Percentiles rank a stretch among this genome's conserved stretches.
phyloP scores from a whole-genome alignment of 2,329 filamentous ascomycete species.

The Aureobasidium sp. region DNA sequence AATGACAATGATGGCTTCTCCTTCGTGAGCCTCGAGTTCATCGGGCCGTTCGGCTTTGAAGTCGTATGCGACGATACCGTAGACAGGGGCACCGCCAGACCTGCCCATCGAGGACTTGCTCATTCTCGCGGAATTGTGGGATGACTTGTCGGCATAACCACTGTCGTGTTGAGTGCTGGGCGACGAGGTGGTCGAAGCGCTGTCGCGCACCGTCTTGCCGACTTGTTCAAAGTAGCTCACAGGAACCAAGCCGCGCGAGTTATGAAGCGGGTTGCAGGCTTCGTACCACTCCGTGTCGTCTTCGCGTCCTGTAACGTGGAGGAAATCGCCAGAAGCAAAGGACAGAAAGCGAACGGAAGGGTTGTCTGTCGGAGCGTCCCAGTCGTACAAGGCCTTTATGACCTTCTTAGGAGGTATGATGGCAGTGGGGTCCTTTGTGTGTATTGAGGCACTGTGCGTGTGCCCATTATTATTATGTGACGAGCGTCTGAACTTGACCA shows the following conservation, averaged over 20 bases:
- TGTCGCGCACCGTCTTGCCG: conserved; percentile 86
- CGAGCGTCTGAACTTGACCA: conserved; percentile 10
- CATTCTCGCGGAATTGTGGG: conserved; percentile 25
- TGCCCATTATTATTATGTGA: conserved; percentile 7
- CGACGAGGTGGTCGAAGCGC: conserved; percentile 45
- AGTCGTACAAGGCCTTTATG: conserved; percentile 94
- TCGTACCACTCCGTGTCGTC: conserved; percentile 97
- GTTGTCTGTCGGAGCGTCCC: conserved; percentile 56
- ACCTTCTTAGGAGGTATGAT: conserved; percentile 95
- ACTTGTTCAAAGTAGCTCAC: conserved; percentile 90
- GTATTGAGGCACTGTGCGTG: conserved; percentile 53
- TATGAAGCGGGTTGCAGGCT: conserved; percentile 89
- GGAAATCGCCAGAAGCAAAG: conserved; percentile 93
- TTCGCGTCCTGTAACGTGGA: conserved; percentile 94
- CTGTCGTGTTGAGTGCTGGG: conserved; percentile 67
- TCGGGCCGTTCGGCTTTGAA: conserved; percentile 94
- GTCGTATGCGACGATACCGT: conserved; percentile 94
- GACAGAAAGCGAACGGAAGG: conserved; percentile 55
- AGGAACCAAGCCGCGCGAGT: conserved; percentile 83
- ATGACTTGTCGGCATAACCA: conserved; percentile 62
- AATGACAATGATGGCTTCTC: conserved; percentile 96
- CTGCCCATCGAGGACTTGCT: conserved; percentile 34
- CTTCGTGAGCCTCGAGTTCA: conserved; percentile 88
- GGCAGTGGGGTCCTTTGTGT: conserved; percentile 76
- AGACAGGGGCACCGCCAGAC: conserved; percentile 70